These are phyloP conservation scores for Beta macrorhiza DNA, from an alignment of 179 eudicot genomes.

Conservation along the genomic window DNA sequence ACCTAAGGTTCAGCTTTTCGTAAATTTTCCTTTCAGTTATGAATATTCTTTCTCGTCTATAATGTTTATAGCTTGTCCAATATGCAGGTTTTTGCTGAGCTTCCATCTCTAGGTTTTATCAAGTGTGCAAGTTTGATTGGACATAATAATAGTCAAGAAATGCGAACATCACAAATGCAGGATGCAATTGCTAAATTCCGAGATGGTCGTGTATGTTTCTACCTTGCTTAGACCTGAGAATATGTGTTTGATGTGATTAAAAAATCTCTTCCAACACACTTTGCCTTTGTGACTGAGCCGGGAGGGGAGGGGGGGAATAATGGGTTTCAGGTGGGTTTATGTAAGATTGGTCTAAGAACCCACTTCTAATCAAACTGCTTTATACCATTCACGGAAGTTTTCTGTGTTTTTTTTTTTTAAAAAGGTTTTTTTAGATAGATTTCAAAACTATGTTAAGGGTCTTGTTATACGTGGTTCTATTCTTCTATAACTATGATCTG, in stretches of 20 bases:
- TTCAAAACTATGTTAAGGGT: background rate
- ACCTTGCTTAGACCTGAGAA: slow-evolving; percentile 13
- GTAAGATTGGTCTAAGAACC: background rate
- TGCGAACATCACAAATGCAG: slow-evolving; percentile 95
- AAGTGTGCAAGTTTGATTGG: slow-evolving; percentile 93
- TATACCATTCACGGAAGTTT: background rate
- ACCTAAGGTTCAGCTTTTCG: slow-evolving; percentile 66
- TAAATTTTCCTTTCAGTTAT: background rate
- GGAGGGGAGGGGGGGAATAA: background rate
- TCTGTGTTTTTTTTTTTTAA: background rate
- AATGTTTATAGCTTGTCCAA: slow-evolving; percentile 10
- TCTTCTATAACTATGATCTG: background rate
- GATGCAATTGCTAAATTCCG: slow-evolving; percentile 88
- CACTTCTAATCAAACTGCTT: background rate
- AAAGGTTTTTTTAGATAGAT: background rate
- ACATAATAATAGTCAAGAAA: slow-evolving; percentile 95
- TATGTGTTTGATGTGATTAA: slow-evolving; percentile 2
- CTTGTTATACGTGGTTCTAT: background rate
- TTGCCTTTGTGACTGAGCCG: too few species aligned
- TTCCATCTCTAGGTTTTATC: slow-evolving; percentile 84
- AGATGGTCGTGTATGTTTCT: slow-evolving; percentile 89
- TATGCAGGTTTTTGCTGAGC: slow-evolving; percentile 87
- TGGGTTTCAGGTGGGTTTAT: background rate
- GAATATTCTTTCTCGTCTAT: slow-evolving; percentile 4
- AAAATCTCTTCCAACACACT: background rate